These are phyloP conservation scores for Geotrichum phurueaensis DNA, from an alignment of 1,139 yeast species.

Conservation along the genomic window DNA sequence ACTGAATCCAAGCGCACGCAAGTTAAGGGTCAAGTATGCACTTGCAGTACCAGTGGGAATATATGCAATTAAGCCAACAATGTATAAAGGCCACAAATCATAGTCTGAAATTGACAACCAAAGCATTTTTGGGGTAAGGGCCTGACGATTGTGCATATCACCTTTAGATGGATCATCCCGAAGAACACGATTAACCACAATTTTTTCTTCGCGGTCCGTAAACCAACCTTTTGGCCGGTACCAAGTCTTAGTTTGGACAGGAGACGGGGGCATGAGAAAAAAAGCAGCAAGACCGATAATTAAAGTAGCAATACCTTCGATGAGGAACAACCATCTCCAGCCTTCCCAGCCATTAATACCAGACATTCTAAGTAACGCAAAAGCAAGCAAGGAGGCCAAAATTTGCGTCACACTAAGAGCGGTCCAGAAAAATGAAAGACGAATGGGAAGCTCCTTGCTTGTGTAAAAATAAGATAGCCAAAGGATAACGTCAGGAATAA, in stretches of 20 bases:
- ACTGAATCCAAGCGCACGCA: conserved; percentile 49
- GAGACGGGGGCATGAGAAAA: conserved; percentile 52
- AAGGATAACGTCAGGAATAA: conserved; percentile 46
- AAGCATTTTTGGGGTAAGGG: conserved; percentile 41
- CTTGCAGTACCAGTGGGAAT: conserved; percentile 40
- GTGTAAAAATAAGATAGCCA: conserved; percentile 52
- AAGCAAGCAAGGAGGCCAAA: conserved; percentile 36
- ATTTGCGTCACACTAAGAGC: conserved; percentile 25
- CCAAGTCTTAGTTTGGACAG: conserved; percentile 50
- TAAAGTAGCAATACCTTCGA: conserved; percentile 51
- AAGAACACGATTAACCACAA: conserved; percentile 54
- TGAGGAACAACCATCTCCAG: conserved; percentile 56
- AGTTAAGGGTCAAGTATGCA: conserved; percentile 47
- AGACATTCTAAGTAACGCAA: conserved; percentile 38
- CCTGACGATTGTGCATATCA: conserved; percentile 59
- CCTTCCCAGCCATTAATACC: conserved; percentile 44
- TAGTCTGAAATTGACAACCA: conserved; percentile 43
- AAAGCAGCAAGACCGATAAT: conserved; percentile 45
- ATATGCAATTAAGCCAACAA: conserved; percentile 44
- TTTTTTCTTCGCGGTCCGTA: conserved; percentile 50
- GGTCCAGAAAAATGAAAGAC: conserved; percentile 44
- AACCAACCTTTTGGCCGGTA: conserved; percentile 54
- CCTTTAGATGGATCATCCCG: conserved; percentile 65
- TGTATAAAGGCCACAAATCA: conserved; percentile 54
- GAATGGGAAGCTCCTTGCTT: conserved; percentile 41